Conservation (phyloP, 129 eudicot genomes). For the Cynara cardunculus region DNA sequence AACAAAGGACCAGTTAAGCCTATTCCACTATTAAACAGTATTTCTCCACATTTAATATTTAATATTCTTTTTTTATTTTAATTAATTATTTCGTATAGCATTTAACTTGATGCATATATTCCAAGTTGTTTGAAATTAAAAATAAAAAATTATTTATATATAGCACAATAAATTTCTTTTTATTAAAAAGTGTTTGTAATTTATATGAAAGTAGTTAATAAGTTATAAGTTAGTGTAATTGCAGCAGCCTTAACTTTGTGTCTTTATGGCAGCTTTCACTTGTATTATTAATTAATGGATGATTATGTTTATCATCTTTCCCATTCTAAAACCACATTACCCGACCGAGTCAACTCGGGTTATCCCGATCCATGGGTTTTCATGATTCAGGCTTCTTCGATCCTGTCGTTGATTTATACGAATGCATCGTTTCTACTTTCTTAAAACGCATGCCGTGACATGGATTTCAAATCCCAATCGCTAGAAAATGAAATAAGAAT, state of each 20-base stretch:
- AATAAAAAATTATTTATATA: no score
- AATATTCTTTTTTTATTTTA: no score
- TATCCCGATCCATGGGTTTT: neutral
- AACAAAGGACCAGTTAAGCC: no score
- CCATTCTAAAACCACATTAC: constrained; percentile 20
- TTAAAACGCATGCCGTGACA: neutral
- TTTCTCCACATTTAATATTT: neutral
- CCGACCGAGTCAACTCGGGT: constrained; percentile 14
- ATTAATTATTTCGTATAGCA: neutral
- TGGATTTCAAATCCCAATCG: neutral
- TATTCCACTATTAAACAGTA: no score
- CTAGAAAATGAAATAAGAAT: neutral
- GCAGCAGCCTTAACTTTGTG: constrained; percentile 65
- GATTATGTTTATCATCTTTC: constrained; percentile 33
- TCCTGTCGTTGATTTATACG: neutral
- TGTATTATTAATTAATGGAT: constrained; percentile 33
- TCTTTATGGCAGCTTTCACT: constrained; percentile 60
- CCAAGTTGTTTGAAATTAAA: no score
- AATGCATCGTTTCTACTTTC: neutral
- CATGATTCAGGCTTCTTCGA: neutral
- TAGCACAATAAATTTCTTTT: neutral
- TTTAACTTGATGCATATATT: neutral
- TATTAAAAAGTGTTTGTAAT: neutral
- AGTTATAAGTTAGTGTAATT: constrained; percentile 27
- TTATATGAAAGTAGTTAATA: constrained; percentile 1